Evolutionary conservation across 2,329 filamentous ascomycete genomes (phyloP).

Genomic region (Magnaporthiopsis incrustans): DNA sequence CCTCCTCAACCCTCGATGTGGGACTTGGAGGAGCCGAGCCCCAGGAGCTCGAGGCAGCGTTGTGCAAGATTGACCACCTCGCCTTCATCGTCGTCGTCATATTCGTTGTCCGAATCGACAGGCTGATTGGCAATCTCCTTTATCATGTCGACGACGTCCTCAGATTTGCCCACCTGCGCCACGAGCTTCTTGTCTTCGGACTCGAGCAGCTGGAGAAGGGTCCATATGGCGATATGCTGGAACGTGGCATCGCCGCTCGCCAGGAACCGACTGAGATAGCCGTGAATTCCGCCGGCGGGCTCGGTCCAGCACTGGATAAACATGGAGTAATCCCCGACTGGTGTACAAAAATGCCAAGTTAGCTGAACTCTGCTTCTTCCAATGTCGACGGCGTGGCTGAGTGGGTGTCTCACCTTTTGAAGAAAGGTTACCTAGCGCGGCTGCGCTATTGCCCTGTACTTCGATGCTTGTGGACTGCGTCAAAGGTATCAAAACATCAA

Average conservation of each 20-base stretch:
- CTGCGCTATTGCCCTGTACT: conserved; percentile 96
- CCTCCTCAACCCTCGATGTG: conserved; percentile 66
- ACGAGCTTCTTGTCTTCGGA: conserved; percentile 90
- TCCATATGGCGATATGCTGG: conserved; percentile 99
- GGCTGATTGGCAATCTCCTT: conserved; percentile 84
- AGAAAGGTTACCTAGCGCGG: conserved; percentile 88
- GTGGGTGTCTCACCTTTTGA: conserved; percentile 67
- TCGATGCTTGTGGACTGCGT: conserved; percentile 95
- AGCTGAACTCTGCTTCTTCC: too few species aligned
- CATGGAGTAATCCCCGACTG: conserved; percentile 93
- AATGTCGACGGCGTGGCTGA: conserved; percentile 9
- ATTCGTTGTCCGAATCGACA: conserved; percentile 78
- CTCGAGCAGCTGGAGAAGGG: conserved; percentile 86
- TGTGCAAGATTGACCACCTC: conserved; percentile 89
- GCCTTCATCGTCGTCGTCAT: conserved; percentile 82
- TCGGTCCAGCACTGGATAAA: conserved; percentile 93
- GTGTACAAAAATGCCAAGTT: background rate
- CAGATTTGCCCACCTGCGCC: conserved; percentile 77
- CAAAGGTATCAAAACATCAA: conserved; percentile 90
- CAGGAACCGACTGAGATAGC: conserved; percentile 87
- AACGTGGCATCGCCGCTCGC: conserved; percentile 94
- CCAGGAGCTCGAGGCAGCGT: conserved; percentile 79
- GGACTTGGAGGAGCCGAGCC: conserved; percentile 65
- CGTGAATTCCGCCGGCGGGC: conserved; percentile 89
- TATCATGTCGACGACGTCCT: conserved; percentile 88